Evolutionary conservation across 345 rosid genomes (phyloP).

Genomic region (Theobroma cacao): DNA sequence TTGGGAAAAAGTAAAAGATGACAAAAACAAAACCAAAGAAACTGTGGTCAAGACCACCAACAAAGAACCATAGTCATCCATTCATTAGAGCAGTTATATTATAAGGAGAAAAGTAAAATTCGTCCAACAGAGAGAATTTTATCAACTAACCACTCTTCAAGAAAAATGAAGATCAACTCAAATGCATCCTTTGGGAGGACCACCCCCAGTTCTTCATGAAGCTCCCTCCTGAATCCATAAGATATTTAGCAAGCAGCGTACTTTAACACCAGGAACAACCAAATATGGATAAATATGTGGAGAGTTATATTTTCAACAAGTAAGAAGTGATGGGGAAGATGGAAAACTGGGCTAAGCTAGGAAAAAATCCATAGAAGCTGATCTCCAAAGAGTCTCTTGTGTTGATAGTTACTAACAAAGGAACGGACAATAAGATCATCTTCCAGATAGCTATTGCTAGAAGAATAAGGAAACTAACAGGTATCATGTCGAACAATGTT

Average conservation of each 20-base stretch:
- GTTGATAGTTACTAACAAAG: not conserved
- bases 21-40: not conserved
- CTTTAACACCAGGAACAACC: not conserved
- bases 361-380: not conserved
- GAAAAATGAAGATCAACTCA: slow-evolving; percentile 66
- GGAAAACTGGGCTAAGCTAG: not conserved
- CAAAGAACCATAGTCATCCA: not conserved
- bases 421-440: not conserved
- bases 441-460: not conserved
- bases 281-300: not conserved
- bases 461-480: not conserved
- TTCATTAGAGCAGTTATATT: not conserved
- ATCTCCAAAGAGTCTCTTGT: slow-evolving; percentile 5
- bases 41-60: not conserved
- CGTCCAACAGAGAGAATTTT: not conserved
- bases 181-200: slow-evolving; percentile 86
- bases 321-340: not conserved
- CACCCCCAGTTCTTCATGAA: slow-evolving; percentile 85
- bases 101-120: not conserved
- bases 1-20: not conserved
- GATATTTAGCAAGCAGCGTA: not conserved
- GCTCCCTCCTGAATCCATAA: slow-evolving; percentile 67
- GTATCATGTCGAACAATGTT: not conserved
- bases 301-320: not conserved
- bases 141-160: slow-evolving; percentile 70